Evolutionary conservation across 192 early-diverging fungal genomes (phyloP), one percentile per base, ranked within the genome.

Genomic region (Chytriomyces sp.): DNA sequence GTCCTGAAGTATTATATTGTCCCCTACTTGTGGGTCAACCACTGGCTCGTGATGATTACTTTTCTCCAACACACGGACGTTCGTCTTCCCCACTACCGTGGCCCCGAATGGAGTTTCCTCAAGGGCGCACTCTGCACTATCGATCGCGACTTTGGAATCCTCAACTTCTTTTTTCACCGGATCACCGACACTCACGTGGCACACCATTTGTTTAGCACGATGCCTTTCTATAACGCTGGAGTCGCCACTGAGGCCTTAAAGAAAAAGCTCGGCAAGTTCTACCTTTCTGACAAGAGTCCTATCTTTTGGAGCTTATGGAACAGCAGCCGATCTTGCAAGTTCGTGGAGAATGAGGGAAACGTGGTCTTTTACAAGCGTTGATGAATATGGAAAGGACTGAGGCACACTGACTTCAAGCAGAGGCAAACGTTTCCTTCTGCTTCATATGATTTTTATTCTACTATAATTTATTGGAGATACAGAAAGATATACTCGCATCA

Each of bases 41-140:
- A 90, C 74, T 98, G 94, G 94, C 86, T 98, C 41, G 94, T 98
- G n/a, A 80, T 92, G 63, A 98, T 98, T 76, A 98, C 96, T 5
- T 98, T 83, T 77, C 78, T 98, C 62, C 93, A 98, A 84, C 96
- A 99, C 80, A 95, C 94, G 54, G 89, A 96, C 74, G 86, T 92
- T 32, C 79, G 75, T 3, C 72, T 99, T 25, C 96, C 96, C n/a
- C 93, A 96, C 77, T 99, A 93, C 85, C 77, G 82, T 64, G 92
- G 91, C 73, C 75, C 74, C 14, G 85, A 84, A 74, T 98, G 93
- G 93, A 90, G 90, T 86, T 98, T 97, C 84, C 79, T 96, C 69
- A 91, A 91, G 64, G 96, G 96, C 61, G 95, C 95, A 4, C 82
- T 95, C 52, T 89, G 87, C 75, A 93, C 93, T 44, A 88, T 98